Percentiles rank a stretch among this genome's conserved stretches.
Evolutionary conservation across 805 yeast genomes (phyloP).

Genomic region (Cyberlindnera veronae): DNA sequence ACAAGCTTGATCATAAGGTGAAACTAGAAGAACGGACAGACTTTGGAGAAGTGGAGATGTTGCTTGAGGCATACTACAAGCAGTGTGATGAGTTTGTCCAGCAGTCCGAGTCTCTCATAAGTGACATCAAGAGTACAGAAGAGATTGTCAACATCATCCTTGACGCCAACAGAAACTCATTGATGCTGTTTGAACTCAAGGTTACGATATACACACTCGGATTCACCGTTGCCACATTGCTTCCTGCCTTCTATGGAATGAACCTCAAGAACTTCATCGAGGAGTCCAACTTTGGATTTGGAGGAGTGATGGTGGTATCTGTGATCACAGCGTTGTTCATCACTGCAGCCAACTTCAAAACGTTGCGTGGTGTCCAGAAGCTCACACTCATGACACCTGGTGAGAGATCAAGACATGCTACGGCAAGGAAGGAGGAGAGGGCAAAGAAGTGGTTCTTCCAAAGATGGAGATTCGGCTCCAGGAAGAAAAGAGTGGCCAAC

Average conservation of each 20-base stretch:
- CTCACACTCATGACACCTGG: slow-evolving; percentile 52
- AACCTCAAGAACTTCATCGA: slow-evolving; percentile 76
- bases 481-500: slow-evolving; percentile 11
- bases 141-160: slow-evolving; percentile 88
- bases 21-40: slow-evolving; percentile 28
- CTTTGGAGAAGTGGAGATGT: slow-evolving; percentile 78
- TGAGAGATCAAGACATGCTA: slow-evolving; percentile 5
- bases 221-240: slow-evolving; percentile 74
- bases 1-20: slow-evolving; percentile 22
- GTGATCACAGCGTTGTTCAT: slow-evolving; percentile 50
- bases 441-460: slow-evolving; percentile 5
- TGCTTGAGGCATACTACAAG: slow-evolving; percentile 82
- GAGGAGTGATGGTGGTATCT: slow-evolving; percentile 49
- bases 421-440: background rate
- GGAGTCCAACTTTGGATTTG: slow-evolving; percentile 62
- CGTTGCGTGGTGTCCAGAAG: slow-evolving; percentile 58
- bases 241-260: slow-evolving; percentile 92
- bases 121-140: slow-evolving; percentile 85
- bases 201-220: slow-evolving; percentile 83
- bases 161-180: slow-evolving; percentile 86
- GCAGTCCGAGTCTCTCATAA: slow-evolving; percentile 76
- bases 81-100: slow-evolving; percentile 94
- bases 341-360: slow-evolving; percentile 53
- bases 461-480: slow-evolving; percentile 16
- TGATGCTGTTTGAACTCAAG: slow-evolving; percentile 82